A percentile compares a stretch with the other conserved stretches of the same genome.
phyloP scores from a whole-genome alignment of 306 rosid genomes.

The Oemleria cerasiformis region DNA sequence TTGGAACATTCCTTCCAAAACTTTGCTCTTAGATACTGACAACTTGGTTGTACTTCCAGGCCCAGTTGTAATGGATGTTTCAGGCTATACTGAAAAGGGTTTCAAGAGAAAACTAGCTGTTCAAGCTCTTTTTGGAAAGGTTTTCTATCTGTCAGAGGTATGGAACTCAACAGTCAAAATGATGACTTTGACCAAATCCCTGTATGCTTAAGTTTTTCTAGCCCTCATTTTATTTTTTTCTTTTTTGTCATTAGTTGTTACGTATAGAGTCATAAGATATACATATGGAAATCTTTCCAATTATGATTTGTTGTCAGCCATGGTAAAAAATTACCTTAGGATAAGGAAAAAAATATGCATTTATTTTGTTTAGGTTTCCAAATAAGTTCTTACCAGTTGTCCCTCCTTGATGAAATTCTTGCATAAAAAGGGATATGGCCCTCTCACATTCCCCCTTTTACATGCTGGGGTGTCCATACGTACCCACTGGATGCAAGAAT shows the following conservation, averaged over 20 bases:
- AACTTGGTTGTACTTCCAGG: slow-evolving; percentile 50
- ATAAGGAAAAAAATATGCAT: background rate
- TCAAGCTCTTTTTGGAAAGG: slow-evolving; percentile 85
- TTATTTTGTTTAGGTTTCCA: background rate
- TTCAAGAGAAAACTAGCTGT: slow-evolving; percentile 95
- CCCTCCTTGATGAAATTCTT: background rate
- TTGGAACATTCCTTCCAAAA: background rate
- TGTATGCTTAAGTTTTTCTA: background rate
- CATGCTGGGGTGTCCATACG: background rate
- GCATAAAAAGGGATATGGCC: background rate
- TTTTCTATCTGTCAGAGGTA: slow-evolving; percentile 92
- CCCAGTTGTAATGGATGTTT: slow-evolving; percentile 76
- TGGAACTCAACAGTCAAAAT: slow-evolving; percentile 25
- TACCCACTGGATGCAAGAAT: no score
- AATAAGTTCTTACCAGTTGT: background rate
- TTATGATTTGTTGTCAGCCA: background rate
- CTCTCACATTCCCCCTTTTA: no score
- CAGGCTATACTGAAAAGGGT: slow-evolving; percentile 92
- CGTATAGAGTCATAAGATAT: background rate
- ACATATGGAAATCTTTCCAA: background rate
- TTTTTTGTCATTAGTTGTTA: background rate
- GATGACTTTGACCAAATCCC: slow-evolving; percentile 4
- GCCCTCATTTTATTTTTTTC: background rate
- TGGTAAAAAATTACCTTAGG: background rate
- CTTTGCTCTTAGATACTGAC: slow-evolving; percentile 20